Evolutionary conservation across 2,329 filamentous ascomycete species (phyloP), one percentile per base, ranked within the genome.

Genomic region (Pseudocercospora vitis): DNA sequence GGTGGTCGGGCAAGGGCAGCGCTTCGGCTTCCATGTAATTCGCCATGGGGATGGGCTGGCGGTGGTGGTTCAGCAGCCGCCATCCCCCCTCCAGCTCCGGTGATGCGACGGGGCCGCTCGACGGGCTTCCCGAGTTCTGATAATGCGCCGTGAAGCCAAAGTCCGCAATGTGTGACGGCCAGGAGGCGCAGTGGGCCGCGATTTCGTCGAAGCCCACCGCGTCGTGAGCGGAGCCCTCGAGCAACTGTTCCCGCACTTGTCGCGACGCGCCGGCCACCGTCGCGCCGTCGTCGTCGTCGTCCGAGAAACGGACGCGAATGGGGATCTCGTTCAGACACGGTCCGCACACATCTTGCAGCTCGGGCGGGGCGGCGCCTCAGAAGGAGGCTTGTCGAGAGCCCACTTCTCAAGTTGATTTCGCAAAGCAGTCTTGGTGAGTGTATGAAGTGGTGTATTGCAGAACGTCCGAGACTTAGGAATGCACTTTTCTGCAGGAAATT

Each of bases 281-380:
- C 52, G 23, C 68, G 64, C 1, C 70, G 69, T 77, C 21, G 24
- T 1, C 70, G 69, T 77, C 21, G 24, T 48, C 80, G 2, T 68
- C 65, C 0, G 74, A 70, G 62, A 87, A 81, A 23, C 71, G 71
- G 11, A 87, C 78, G 16, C 85, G 78, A 29, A 87, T 77, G 0
- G 85, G 85, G 1, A 85, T 76, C 63, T 86, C 84, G 61, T 87
- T 84, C 76, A 84, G 84, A 56, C 83, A 85, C 0, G 85, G 85
- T 0, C 85, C 85, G 40, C 82, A 76, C 42, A 86, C 81, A 49
- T 73, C 73, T 55, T 84, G 81, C 16, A 79, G 77, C 33, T 75
- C 75, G 12, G 77, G 72, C 1, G 84, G 73, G 52, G 79, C 80
- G 14, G 81, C 78, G 64, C 83, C 84, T 48, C 47, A 28, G 50